These are phyloP conservation scores for Murraya paniculata DNA, from an alignment of 345 rosid species.

Conservation along the genomic window DNA sequence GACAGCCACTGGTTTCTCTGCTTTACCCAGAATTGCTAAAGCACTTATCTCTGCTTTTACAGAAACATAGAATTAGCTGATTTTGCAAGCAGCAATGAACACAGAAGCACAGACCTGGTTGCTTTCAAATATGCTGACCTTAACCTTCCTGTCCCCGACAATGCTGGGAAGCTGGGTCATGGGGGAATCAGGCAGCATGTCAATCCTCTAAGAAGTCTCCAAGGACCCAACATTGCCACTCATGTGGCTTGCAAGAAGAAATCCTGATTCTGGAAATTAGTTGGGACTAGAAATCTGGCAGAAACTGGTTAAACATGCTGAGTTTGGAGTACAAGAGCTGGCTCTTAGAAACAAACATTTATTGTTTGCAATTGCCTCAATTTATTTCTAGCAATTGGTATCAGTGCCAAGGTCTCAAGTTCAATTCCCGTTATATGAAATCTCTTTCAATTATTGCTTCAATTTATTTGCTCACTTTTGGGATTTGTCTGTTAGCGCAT, in stretches of 20 bases:
- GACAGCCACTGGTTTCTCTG: not conserved
- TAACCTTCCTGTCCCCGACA: conserved; percentile 46
- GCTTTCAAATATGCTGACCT: conserved; percentile 78
- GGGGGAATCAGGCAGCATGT: conserved; percentile 93
- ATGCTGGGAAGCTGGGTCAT: conserved; percentile 75
- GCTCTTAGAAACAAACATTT: too few species aligned
- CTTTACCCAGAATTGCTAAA: not conserved
- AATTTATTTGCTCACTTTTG: too few species aligned
- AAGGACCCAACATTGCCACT: conserved; percentile 78
- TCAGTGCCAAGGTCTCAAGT: too few species aligned
- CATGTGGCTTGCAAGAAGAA: conserved; percentile 83
- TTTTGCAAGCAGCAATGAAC: conserved; percentile 18
- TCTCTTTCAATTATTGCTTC: too few species aligned
- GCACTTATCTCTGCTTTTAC: not conserved
- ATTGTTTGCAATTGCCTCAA: too few species aligned
- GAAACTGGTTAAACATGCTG: conserved; percentile 18
- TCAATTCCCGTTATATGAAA: too few species aligned
- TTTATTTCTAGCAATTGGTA: too few species aligned
- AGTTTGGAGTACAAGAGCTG: too few species aligned
- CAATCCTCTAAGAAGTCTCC: conserved; percentile 71
- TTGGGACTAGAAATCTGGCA: conserved; percentile 86
- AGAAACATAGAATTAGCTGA: conserved; percentile 1
- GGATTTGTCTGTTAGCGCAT: too few species aligned
- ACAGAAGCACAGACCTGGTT: conserved; percentile 59
- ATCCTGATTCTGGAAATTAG: conserved; percentile 53